Base-by-base conservation (phyloP, 768 basidiomycete genomes). In the Leucosporidium creatinivorum region DNA sequence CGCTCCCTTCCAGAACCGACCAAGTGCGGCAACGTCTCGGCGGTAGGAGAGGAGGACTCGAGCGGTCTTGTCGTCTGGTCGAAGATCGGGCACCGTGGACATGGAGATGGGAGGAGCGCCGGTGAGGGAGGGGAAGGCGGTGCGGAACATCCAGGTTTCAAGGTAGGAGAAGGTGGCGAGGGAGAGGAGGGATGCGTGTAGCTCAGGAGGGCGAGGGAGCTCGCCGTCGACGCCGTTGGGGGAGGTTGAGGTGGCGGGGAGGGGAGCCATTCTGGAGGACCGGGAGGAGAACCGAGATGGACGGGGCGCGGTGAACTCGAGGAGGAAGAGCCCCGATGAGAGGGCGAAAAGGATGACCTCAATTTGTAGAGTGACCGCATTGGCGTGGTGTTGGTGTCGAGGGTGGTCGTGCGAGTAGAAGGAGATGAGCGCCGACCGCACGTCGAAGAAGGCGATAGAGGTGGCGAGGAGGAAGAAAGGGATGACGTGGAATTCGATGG, bases 51-150 rank as follows among this genome's bases (percentile, higher is more conserved):
- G 69, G 26, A 77, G 65, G 9, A 73, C 75, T 5, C 73, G 73
- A 1, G 76, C 75, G 1, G 76, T 65, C 57, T 74, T 74, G 63
- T 75, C 75, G 63, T 77, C 76, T 21, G 76, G 73, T 0, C 74
- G 66, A 1, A 77, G 73, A 47, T 73, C 73, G 9, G 76, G 75
- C 0, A 75, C 62, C n/a, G 48, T n/a, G 25, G 50, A 58, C 36
- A 68, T 23, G 10, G 61, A 48, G 13, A 62, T 31, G 25, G 61
- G 33, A 21, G 56, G 55, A 17, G 48, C n/a, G 18, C 39, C 54
- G 25, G 65, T 58, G 39, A 63, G 50, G 39, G 28, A 58, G 1
- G 66, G 66, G 66, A 70, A 69, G 21, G 69, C 68, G 3, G 56
- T 26, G 33, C 30, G 48, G 30, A 62, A 33, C 60, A 63, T 66